Base-by-base conservation (phyloP, 75 land plant genomes). In the Adiantum capillusveneris region DNA sequence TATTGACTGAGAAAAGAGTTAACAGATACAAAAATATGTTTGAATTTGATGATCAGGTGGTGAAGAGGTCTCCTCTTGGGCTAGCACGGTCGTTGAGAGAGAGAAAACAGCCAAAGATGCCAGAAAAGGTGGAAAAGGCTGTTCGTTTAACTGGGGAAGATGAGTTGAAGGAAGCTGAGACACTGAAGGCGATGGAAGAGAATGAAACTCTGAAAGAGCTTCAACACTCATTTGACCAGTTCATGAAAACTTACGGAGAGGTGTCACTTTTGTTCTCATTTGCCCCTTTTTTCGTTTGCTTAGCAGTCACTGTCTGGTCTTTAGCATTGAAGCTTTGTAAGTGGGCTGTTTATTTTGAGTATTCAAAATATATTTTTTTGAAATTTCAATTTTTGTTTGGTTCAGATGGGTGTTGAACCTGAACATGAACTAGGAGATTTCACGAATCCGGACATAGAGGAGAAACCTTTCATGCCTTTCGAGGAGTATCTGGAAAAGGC, bases 371-470 rank as follows among this genome's bases (percentile, higher is more conserved):
- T n/a, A n/a, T n/a, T n/a, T n/a, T n/a, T n/a, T 41, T 41, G 43
- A 9, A 41, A 9, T 14, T 41, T 41, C 43, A 18, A 20, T 48
- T 48, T 48, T 12, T 48, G 51, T 20, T 53, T 11, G 28, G 25
- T 53, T 25, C 55, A 53, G 55, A 53, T 26, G 55, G 29, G 5
- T 25, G 6, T 22, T 25, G 28, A 53, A 25, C 28, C 55, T 24
- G 28, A 53, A 26, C 55, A 53, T 53, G 50, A 46, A 46, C 29
- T 53, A 2, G 28, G 25, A 14, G 55, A 24, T 26, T 53, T 53
- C 29, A 53, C 55, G 16, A 53, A 53, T 26, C 55, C 55, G 5
- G 55, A 53, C 29, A 53, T 53, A 19, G 55, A 53, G 21, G 55
- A 53, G 28, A 53, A 53, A 24, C 55, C 55, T 1, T 25, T 53